phyloP scores from a whole-genome alignment of 176 grass and related monocot genomes.

The Phragmites australis region DNA sequence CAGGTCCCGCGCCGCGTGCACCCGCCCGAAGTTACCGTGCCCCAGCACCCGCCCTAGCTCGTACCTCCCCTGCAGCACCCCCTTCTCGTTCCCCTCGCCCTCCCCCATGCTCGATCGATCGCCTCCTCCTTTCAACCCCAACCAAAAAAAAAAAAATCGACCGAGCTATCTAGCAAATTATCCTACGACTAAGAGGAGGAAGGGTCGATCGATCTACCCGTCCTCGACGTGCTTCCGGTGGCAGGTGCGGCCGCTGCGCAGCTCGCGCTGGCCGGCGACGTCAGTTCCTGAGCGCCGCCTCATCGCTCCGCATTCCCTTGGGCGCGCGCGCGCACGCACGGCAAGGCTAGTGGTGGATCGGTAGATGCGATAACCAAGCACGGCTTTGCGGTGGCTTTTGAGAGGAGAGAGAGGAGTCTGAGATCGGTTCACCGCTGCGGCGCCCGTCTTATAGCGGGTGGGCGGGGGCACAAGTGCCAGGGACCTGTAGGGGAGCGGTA shows the following conservation, averaged over 20 bases:
- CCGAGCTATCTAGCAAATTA: background rate
- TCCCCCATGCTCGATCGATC: constrained; percentile 7
- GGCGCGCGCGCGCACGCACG: background rate
- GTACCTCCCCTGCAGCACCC: constrained; percentile 71
- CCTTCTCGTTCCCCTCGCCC: constrained; percentile 20
- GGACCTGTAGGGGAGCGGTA: background rate
- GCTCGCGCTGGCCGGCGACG: constrained; percentile 52
- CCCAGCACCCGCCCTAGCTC: constrained; percentile 84
- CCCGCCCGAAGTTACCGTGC: constrained; percentile 80
- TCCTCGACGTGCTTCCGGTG: constrained; percentile 89
- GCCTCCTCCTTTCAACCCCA: background rate
- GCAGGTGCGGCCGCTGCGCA: constrained; percentile 66
- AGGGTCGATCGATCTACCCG: constrained; percentile 48
- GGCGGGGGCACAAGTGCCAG: constrained; percentile 16
- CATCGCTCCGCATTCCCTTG: constrained; percentile 69
- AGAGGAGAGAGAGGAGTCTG: background rate
- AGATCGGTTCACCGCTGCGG: constrained; percentile 13
- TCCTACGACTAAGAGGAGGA: background rate
- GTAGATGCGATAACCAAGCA: constrained; percentile 20
- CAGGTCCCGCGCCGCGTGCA: constrained; percentile 73
- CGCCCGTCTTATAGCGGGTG: constrained; percentile 30
- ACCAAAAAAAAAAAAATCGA: background rate
- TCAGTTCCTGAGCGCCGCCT: constrained; percentile 64
- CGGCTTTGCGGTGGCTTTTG: constrained; percentile 28
- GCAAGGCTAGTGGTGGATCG: background rate